A percentile compares a stretch with the other conserved stretches of the same genome.
phyloP scores from a whole-genome alignment of 1,284 basidiomycete species.

The Porogramme epimiltina region DNA sequence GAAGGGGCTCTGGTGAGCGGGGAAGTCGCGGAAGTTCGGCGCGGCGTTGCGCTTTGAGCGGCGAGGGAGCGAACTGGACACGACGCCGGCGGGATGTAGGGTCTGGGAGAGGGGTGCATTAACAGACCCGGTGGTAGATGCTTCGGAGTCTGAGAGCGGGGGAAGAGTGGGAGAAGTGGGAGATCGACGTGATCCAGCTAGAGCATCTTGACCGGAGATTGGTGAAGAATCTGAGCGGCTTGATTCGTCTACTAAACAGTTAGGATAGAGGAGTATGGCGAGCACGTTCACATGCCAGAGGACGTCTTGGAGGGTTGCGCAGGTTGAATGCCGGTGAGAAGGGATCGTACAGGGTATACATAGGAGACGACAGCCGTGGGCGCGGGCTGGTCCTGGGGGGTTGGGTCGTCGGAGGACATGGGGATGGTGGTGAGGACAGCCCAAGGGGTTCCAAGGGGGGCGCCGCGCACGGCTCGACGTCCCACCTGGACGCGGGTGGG shows the following conservation, averaged over 20 bases:
- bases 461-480: no score
- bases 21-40: conserved; percentile 33
- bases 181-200: conserved; percentile 1
- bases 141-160: neutral
- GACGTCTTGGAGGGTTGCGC: conserved; percentile 8
- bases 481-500: no score
- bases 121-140: neutral
- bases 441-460: no score
- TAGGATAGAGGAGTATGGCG: neutral
- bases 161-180: conserved; percentile 1
- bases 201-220: no score
- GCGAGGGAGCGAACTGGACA: no score
- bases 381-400: neutral
- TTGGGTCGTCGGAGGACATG: conserved; percentile 4
- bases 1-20: conserved; percentile 22
- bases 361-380: conserved; percentile 11
- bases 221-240: neutral
- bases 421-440: no score
- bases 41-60: neutral
- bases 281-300: conserved; percentile 11
- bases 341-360: conserved; percentile 36
- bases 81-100: neutral
- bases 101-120: neutral
- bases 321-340: conserved; percentile 33
- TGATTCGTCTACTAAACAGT: neutral